Conservation (phyloP, 2,329 filamentous ascomycete genomes). For the Fusarium chaquense region DNA sequence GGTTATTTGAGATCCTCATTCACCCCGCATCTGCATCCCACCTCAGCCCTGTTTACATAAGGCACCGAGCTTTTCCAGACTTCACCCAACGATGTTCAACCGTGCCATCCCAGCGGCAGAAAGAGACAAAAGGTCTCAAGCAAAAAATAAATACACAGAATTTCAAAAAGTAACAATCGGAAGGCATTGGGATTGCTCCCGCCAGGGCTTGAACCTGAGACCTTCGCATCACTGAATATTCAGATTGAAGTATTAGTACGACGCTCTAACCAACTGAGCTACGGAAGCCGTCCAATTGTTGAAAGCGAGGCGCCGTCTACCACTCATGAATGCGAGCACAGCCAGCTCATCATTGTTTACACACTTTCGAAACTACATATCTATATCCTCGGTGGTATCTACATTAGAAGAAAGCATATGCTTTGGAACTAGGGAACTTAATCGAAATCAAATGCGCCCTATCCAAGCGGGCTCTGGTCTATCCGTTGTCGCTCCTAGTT, state of each 20-base stretch:
- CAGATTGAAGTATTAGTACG: conserved; percentile 49
- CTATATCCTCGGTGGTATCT: background rate
- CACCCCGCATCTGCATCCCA: conserved; percentile 4
- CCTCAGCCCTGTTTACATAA: conserved; percentile 31
- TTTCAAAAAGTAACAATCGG: conserved; percentile 34
- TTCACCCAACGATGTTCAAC: conserved; percentile 4
- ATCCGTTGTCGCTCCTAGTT: background rate
- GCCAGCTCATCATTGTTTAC: background rate
- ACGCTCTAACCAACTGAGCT: conserved; percentile 53
- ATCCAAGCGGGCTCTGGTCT: background rate
- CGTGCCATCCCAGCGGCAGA: background rate
- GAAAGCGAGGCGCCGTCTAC: fast-evolving
- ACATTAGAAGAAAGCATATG: background rate
- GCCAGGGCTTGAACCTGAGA: conserved; percentile 52
- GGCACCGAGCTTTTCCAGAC: conserved; percentile 11
- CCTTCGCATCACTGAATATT: conserved; percentile 48
- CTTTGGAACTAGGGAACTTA: background rate
- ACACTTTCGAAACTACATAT: background rate
- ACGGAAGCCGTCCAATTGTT: conserved; percentile 47
- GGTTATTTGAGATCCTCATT: background rate
- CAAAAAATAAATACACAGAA: background rate
- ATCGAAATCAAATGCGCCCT: background rate
- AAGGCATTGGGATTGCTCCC: conserved; percentile 47
- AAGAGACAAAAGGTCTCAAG: background rate
- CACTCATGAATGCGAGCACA: fast-evolving